These are phyloP conservation scores for Sugiyamaella mastotermitis DNA, from an alignment of 805 yeast genomes.

Conservation along the genomic window DNA sequence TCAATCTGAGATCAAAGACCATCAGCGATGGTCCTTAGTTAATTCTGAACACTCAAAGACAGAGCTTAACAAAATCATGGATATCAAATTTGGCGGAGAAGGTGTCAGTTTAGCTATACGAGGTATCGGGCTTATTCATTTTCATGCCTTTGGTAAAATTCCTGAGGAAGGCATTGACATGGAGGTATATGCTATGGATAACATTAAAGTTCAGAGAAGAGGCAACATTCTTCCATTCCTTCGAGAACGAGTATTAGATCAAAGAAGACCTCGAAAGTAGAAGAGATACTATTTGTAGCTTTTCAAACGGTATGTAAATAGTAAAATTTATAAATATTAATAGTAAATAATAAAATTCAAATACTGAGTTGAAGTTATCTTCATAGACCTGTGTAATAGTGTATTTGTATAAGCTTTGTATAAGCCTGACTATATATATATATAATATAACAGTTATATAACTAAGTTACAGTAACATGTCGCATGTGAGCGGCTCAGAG, in stretches of 20 bases:
- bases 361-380: too few relatives aligned
- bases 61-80: constrained; percentile 5
- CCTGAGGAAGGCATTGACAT: constrained; percentile 25
- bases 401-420: too few relatives aligned
- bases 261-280: neutral
- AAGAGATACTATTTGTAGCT: too few relatives aligned
- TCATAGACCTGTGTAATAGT: too few relatives aligned
- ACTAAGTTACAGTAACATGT: too few relatives aligned
- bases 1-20: constrained; percentile 12
- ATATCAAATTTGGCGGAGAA: constrained; percentile 14
- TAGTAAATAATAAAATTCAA: too few relatives aligned
- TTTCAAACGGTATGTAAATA: too few relatives aligned
- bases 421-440: too few relatives aligned
- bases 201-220: constrained; percentile 23
- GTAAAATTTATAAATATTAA: too few relatives aligned
- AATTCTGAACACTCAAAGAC: constrained; percentile 6
- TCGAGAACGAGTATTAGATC: constrained; percentile 1
- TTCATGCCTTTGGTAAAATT: constrained; percentile 26
- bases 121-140: constrained; percentile 30
- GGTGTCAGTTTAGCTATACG: constrained; percentile 25
- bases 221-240: constrained; percentile 21
- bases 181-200: constrained; percentile 21
- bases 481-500: too few relatives aligned
- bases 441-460: too few relatives aligned
- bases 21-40: constrained; percentile 23